These are phyloP conservation scores for Ustanciosporium gigantosporum DNA, from an alignment of 1,284 basidiomycete species.

Conservation along the genomic window DNA sequence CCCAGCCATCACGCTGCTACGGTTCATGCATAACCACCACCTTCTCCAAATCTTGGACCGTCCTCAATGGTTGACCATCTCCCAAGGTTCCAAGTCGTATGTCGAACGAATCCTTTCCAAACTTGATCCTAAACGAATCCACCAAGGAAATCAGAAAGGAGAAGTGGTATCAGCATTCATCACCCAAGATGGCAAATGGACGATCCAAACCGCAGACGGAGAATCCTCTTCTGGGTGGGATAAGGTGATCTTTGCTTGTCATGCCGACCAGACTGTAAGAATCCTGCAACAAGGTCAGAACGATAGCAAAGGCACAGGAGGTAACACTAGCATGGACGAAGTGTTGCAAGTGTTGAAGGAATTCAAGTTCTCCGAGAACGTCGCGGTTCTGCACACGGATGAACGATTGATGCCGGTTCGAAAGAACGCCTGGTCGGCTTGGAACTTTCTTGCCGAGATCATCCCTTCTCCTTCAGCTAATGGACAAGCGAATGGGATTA, in stretches of 20 bases:
- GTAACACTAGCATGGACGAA: slow-evolving; percentile 16
- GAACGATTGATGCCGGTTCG: slow-evolving; percentile 41
- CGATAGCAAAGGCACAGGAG: slow-evolving; percentile 40
- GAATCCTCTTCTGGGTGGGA: slow-evolving; percentile 62
- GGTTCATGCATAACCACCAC: slow-evolving; percentile 80
- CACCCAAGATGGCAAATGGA: not conserved
- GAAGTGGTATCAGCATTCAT: not conserved
- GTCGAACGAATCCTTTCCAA: slow-evolving; percentile 31
- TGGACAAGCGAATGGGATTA: slow-evolving; percentile 7
- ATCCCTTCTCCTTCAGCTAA: slow-evolving; percentile 1
- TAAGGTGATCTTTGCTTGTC: slow-evolving; percentile 76
- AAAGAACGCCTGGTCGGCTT: slow-evolving; percentile 41
- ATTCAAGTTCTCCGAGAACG: slow-evolving; percentile 70
- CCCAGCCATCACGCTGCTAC: slow-evolving; percentile 73
- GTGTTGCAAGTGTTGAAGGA: slow-evolving; percentile 63
- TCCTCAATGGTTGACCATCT: slow-evolving; percentile 76
- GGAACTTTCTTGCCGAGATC: slow-evolving; percentile 52
- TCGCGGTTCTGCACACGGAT: slow-evolving; percentile 72
- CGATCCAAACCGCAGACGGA: slow-evolving; percentile 63
- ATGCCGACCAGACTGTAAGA: slow-evolving; percentile 71
- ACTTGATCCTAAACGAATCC: not conserved
- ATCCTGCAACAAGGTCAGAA: slow-evolving; percentile 64
- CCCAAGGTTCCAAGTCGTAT: slow-evolving; percentile 66
- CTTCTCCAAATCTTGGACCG: slow-evolving; percentile 75
- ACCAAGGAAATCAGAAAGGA: not conserved